Base-by-base conservation (phyloP, 768 basidiomycete genomes). In the Trametes coccinea region DNA sequence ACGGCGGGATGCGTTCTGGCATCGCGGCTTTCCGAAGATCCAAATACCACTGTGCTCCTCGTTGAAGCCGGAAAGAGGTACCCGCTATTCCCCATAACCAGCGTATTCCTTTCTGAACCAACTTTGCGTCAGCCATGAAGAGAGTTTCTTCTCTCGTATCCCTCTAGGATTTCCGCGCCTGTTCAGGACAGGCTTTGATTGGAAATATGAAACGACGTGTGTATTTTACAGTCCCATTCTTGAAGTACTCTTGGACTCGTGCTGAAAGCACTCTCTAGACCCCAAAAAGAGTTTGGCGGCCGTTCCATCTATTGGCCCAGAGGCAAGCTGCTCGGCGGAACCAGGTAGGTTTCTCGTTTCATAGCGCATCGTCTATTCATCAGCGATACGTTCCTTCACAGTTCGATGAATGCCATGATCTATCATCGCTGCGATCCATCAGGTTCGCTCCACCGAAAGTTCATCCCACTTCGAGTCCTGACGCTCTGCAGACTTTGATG, bases 51-150 rank as follows among this genome's bases (percentile, higher is more conserved):
- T 16, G 83, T 87, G 17, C 74, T 87, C 11, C 69, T 87, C 2
- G 65, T 87, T 1, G 85, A 87, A 66, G 79, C 84, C n/a, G 85
- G 85, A 0, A 76, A 73, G 53, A 88, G 87, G 88, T 85, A 40
- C 5, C 13, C 5, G 3, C 3, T 1, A 6, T 16, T 33, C 16
- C 16, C 2, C 22, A 1, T 8, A 29, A 51, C 16, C 13, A 27
- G 9, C 33, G 14, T 27, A 9, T 37, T 37, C 6, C 40, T 31
- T 14, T 4, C 17, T 13, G 33, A n/a, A 53, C 9, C 14, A 5
- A 5, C 40, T 10, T 31, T 31, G 13, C 17, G 7, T 14, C 14
- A 66, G 68, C 39, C 56, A 65, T 30, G 59, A 60, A 39, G 41
- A 43, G 22, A 56, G 54, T 27, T 55, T 69, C 7, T 29, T 57